Evolutionary conservation across 192 early-diverging fungal species (phyloP).

Genomic region (Funneliformis geosporum): DNA sequence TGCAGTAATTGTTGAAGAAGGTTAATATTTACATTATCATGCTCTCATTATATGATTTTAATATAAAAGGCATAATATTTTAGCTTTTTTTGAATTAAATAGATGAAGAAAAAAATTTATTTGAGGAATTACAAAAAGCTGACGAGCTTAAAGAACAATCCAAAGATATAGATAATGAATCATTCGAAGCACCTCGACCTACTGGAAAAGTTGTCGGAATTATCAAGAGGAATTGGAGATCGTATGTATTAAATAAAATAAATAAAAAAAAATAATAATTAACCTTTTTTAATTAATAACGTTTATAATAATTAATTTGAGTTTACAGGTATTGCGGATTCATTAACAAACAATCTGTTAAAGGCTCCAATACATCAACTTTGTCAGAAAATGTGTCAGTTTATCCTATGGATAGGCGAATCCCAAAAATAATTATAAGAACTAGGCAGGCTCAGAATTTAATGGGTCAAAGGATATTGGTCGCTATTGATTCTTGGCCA

Average conservation of each 20-base stretch:
- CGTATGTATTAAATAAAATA: constrained; percentile 39
- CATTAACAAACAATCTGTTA: constrained; percentile 70
- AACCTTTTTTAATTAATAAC: background rate
- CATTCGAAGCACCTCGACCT: constrained; percentile 55
- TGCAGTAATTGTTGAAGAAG: constrained; percentile 73
- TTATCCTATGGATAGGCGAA: constrained; percentile 87
- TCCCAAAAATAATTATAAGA: constrained; percentile 91
- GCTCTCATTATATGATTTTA: background rate
- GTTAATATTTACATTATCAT: constrained; percentile 66
- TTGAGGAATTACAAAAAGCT: constrained; percentile 53
- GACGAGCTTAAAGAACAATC: constrained; percentile 65
- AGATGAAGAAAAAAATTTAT: constrained; percentile 40
- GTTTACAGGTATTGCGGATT: constrained; percentile 74
- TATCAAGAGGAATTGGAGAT: constrained; percentile 93
- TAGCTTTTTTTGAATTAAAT: constrained; percentile 22
- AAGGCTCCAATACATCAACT: constrained; percentile 58
- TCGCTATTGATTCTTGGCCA: constrained; percentile 90
- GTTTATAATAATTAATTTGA: no score
- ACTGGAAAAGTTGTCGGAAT: constrained; percentile 89
- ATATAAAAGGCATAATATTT: background rate
- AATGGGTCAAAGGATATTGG: constrained; percentile 86
- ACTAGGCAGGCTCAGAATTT: constrained; percentile 85
- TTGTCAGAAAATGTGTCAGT: constrained; percentile 77
- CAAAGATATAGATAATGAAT: constrained; percentile 67
- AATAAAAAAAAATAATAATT: no score